phyloP scores from a whole-genome alignment of 192 early-diverging fungal genomes.

The Backusella australiensis region DNA sequence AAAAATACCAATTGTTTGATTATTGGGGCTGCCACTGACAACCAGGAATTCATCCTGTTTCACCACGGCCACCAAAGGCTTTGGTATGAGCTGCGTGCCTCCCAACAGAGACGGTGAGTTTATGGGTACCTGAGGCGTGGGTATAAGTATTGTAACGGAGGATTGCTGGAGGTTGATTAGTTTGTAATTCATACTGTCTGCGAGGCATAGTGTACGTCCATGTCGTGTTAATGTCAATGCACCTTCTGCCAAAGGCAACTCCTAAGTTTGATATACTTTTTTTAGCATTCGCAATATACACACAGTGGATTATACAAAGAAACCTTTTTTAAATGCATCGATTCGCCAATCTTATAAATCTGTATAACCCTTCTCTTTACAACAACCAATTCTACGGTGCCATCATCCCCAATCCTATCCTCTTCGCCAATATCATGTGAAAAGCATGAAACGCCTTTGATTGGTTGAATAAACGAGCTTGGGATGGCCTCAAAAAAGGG shows the following conservation, averaged over 20 bases:
- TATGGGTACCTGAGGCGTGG: constrained; percentile 26
- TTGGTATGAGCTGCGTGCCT: constrained; percentile 24
- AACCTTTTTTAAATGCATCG: constrained; percentile 45
- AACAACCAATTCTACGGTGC: constrained; percentile 47
- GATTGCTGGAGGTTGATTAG: constrained; percentile 47
- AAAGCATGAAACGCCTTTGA: constrained; percentile 62
- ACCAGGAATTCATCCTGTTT: constrained; percentile 71
- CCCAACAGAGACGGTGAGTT: neutral
- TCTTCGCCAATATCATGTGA: constrained; percentile 48
- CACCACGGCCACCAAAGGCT: constrained; percentile 62
- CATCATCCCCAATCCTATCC: constrained; percentile 46
- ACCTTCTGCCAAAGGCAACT: constrained; percentile 62
- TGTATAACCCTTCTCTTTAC: constrained; percentile 49
- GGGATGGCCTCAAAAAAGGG: constrained; percentile 49
- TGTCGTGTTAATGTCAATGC: constrained; percentile 55
- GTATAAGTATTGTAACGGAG: constrained; percentile 21
- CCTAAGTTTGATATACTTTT: constrained; percentile 37
- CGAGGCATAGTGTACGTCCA: constrained; percentile 58
- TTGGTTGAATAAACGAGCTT: constrained; percentile 33
- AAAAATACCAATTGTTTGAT: constrained; percentile 71
- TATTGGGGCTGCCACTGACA: constrained; percentile 42
- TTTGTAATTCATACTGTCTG: constrained; percentile 70
- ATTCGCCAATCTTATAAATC: constrained; percentile 42
- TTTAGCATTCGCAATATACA: neutral
- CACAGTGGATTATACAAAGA: no score